phyloP scores from a whole-genome alignment of 1,284 basidiomycete species.

The Sphagnurus paluster region DNA sequence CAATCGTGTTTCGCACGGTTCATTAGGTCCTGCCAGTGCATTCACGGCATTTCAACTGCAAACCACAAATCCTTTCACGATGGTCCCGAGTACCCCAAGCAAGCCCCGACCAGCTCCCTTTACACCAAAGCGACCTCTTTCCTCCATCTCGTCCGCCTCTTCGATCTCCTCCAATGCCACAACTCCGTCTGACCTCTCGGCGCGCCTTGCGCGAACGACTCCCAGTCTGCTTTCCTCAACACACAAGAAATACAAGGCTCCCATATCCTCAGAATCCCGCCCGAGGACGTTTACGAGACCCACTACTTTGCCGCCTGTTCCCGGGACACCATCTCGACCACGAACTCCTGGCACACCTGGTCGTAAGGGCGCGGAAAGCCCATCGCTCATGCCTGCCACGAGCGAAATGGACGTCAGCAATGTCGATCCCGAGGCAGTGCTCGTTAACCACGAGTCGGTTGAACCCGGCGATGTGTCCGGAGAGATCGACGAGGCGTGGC shows the following conservation, averaged over 20 bases:
- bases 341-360: slow-evolving; percentile 53
- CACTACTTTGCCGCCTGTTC: slow-evolving; percentile 44
- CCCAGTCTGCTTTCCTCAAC: slow-evolving; percentile 49
- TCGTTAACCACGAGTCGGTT: slow-evolving; percentile 72
- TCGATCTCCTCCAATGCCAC: slow-evolving; percentile 27
- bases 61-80: slow-evolving; percentile 12
- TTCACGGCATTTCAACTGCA: slow-evolving; percentile 9
- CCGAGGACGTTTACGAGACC: slow-evolving; percentile 39
- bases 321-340: slow-evolving; percentile 59
- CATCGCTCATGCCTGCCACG: slow-evolving; percentile 42
- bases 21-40: no score
- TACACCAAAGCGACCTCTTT: slow-evolving; percentile 56
- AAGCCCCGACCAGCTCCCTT: slow-evolving; percentile 36
- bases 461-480: slow-evolving; percentile 66
- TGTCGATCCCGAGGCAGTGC: slow-evolving; percentile 71
- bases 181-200: slow-evolving; percentile 26
- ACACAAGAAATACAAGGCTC: slow-evolving; percentile 68
- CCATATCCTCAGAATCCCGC: slow-evolving; percentile 60
- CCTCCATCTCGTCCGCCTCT: slow-evolving; percentile 30
- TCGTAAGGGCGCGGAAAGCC: slow-evolving; percentile 50
- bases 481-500: slow-evolving; percentile 59
- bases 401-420: slow-evolving; percentile 78
- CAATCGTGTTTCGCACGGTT: slow-evolving; percentile 26
- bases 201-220: slow-evolving; percentile 29
- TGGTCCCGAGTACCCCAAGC: slow-evolving; percentile 28